Base-by-base conservation (phyloP, 371 early-diverging fungal genomes). In the Umbelopsis sp. region DNA sequence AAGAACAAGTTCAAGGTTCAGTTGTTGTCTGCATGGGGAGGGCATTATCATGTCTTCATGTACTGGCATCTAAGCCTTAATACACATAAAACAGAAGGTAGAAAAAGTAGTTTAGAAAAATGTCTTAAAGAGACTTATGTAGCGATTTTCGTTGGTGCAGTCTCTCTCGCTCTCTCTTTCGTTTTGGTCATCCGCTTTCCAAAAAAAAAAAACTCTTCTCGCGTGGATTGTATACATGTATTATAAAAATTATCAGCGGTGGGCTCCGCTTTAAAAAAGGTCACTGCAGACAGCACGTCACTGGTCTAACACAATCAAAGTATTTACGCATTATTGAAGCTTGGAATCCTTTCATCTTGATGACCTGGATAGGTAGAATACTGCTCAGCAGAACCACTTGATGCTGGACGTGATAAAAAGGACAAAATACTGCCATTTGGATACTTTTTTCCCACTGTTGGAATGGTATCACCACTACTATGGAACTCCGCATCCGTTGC, bases 1-100 rank as follows among this genome's bases (percentile, higher is more conserved):
- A 10, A 80, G 44, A 0, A 80, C 78, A 66, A 68, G 72, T 53
- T 80, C 81, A n/a, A 80, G 52, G 32, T 76, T 80, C 52, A 80
- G 63, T 20, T 57, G 57, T 29, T 29, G 35, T 57, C 35, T 57
- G 29, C 57, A 57, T n/a, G 57, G 29, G 29, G 57, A 57, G 16
- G 57, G 57, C 37, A 57, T 57, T 29, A 57, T 57, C 57, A 35
- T 57, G 57, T 57, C 57, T 35, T 24, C 18, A 57, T 25, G 57
- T 29, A 57, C 35, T 35, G 57, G 37, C 57, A 35, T 37, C 18
- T 18, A 57, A 0, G 48, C 48, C 48, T 16, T 48, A 41, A 41
- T 41, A 48, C 48, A 48, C 48, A 48, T 8, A 48, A 16, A 41
- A 29, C 29, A 29, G 29, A 29, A 29, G 29, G 29, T 29, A 29